Evolutionary conservation across 345 rosid genomes (phyloP), one percentile per base, ranked within the genome.

Genomic region (Brassica juncea): DNA sequence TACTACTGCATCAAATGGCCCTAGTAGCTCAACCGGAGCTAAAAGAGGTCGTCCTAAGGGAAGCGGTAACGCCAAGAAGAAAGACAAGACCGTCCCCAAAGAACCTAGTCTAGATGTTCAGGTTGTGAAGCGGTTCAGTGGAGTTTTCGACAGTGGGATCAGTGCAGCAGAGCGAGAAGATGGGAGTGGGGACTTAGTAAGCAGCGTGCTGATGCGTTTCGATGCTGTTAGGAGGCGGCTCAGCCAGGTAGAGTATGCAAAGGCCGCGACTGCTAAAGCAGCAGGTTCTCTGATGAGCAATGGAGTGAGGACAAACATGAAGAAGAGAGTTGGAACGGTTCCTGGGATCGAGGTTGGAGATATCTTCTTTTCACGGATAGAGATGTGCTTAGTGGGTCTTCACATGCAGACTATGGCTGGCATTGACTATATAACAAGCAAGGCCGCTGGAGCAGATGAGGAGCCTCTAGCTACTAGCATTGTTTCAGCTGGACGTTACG

Each of bases 281-380:
- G 70, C 86, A 3, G 87, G 83, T 80, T 85, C 83, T 3, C 59
- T 92, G 82, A 88, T 87, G 96, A 86, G 80, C 68, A 88, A 86
- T 69, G 92, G 90, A 30, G 81, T 91, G 74, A 77, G 91, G 49
- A 85, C 97, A 8, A 92, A 91, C 82, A 70, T 81, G 80, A 86
- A 74, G 79, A 91, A 87, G 89, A 87, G 94, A 82, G 82, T 86
- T 76, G 97, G 97, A 55, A 68, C 54, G 1, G 84, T 87, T 47
- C 96, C 97, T n/a, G 96, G 97, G 10, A 84, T 89, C 52, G 92
- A 91, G 57, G 79, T 91, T 32, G 94, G 97, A n/a, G 96, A 91
- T 44, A 88, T 91, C 52, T 91, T 88, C 87, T 91, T 81, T 81
- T 92, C 88, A 68, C 81, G 96, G 34, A 86, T 92, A 85, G 97